Evolutionary conservation across 83 land plant species (phyloP).

Genomic region (Picea engelmannii): DNA sequence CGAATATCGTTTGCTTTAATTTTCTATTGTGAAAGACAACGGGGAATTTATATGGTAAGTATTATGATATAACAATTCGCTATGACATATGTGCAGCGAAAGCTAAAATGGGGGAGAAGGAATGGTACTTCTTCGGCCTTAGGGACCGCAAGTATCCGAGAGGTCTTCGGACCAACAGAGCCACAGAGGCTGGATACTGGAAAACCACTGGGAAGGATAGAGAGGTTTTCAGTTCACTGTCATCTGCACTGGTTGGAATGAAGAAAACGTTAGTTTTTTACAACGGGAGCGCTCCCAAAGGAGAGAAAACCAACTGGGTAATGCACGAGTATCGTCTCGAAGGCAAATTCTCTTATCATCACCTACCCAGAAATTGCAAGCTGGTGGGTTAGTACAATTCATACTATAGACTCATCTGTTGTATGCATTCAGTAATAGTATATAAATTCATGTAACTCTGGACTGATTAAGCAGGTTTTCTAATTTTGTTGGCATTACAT

Average conservation of each 20-base stretch:
- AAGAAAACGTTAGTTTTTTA: conserved; percentile 73
- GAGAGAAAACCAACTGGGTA: conserved; percentile 74
- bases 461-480: background rate
- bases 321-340: conserved; percentile 76
- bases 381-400: conserved; percentile 22
- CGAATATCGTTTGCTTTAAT: too few species aligned
- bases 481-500: too few species aligned
- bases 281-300: conserved; percentile 66
- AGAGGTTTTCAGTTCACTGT: conserved; percentile 43
- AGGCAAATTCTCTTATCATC: conserved; percentile 30
- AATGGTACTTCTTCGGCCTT: conserved; percentile 69
- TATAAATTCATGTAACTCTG: background rate
- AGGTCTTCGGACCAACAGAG: conserved; percentile 44
- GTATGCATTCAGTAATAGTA: background rate
- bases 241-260: conserved; percentile 43
- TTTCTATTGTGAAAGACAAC: too few species aligned
- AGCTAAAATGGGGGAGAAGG: conserved; percentile 52
- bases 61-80: too few species aligned
- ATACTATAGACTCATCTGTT: too few species aligned
- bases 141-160: conserved; percentile 66
- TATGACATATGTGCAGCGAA: conserved; percentile 21
- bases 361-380: conserved; percentile 30
- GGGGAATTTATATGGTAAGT: too few species aligned
- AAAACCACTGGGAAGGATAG: conserved; percentile 73
- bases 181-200: conserved; percentile 70